phyloP scores from a whole-genome alignment of 495 filamentous ascomycete genomes.

The Penicillium antarcticum region DNA sequence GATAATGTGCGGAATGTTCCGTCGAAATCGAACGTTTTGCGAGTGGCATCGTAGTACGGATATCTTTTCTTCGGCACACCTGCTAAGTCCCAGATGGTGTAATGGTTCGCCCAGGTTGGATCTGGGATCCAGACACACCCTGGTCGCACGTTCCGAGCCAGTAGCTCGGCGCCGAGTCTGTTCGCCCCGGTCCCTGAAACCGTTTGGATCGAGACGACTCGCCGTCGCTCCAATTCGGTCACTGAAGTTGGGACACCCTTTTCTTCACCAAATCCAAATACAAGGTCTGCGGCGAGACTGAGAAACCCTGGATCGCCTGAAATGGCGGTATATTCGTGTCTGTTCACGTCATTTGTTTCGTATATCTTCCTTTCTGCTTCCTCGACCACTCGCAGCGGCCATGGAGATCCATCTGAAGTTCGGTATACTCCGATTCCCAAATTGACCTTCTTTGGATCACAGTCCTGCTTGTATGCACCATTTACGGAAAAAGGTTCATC shows the following conservation, averaged over 20 bases:
- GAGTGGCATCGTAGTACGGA: conserved; percentile 29
- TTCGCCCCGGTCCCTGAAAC: conserved; percentile 85
- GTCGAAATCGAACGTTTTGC: conserved; percentile 14
- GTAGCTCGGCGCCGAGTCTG: conserved; percentile 74
- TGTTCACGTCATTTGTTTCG: background rate
- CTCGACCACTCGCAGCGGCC: conserved; percentile 29
- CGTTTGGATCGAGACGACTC: conserved; percentile 51
- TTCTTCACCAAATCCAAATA: conserved; percentile 15
- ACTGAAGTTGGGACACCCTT: conserved; percentile 1
- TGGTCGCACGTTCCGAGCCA: conserved; percentile 37
- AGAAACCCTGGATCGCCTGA: conserved; percentile 12
- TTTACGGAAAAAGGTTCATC: conserved; percentile 26
- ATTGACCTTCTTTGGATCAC: conserved; percentile 28
- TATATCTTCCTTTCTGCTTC: conserved; percentile 21
- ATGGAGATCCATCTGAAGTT: conserved; percentile 32
- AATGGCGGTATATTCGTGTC: conserved; percentile 18
- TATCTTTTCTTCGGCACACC: conserved; percentile 15
- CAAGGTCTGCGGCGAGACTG: conserved; percentile 5
- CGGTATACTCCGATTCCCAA: conserved; percentile 33
- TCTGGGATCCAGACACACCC: conserved; percentile 23
- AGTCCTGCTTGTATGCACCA: conserved; percentile 17
- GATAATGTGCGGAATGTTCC: conserved; percentile 19
- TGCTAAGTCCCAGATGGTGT: conserved; percentile 23
- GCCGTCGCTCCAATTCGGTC: conserved; percentile 20
- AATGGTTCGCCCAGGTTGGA: conserved; percentile 33